Conservation (phyloP, 1,139 yeast species). For the Geotrichum siamense region DNA sequence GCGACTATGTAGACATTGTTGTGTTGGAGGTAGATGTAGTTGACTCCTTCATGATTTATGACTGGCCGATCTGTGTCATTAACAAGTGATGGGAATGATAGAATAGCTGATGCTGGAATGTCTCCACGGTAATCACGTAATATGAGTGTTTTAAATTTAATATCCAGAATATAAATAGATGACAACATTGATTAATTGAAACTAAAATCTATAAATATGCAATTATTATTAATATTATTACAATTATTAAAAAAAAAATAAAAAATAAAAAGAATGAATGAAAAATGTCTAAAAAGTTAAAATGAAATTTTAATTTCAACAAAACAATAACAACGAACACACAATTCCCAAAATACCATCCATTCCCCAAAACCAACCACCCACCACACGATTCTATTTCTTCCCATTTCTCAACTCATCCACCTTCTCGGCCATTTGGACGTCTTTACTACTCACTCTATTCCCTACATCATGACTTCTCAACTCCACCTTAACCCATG, state of each 20-base stretch:
- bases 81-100: constrained; percentile 70
- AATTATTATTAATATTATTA: too few species aligned
- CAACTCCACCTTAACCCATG: neutral
- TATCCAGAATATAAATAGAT: constrained; percentile 80
- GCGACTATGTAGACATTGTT: constrained; percentile 82
- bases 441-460: neutral
- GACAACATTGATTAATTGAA: too few species aligned
- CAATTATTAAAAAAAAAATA: too few species aligned
- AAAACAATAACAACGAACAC: neutral
- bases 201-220: too few species aligned
- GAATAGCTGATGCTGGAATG: constrained; percentile 71
- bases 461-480: neutral
- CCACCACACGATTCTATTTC: neutral
- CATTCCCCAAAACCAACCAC: neutral
- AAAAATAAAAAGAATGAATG: too few species aligned
- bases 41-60: constrained; percentile 69
- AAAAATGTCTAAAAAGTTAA: too few species aligned
- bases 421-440: neutral
- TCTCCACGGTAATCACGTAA: constrained; percentile 92
- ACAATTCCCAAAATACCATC: neutral
- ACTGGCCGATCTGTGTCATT: constrained; percentile 70
- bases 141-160: constrained; percentile 80
- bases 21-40: constrained; percentile 74
- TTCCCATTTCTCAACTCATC: neutral
- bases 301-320: too few species aligned